Percentiles rank a stretch among this genome's conserved stretches.
These are phyloP conservation scores for Handroanthus guayacan DNA, from an alignment of 257 asterid species.

Conservation along the genomic window DNA sequence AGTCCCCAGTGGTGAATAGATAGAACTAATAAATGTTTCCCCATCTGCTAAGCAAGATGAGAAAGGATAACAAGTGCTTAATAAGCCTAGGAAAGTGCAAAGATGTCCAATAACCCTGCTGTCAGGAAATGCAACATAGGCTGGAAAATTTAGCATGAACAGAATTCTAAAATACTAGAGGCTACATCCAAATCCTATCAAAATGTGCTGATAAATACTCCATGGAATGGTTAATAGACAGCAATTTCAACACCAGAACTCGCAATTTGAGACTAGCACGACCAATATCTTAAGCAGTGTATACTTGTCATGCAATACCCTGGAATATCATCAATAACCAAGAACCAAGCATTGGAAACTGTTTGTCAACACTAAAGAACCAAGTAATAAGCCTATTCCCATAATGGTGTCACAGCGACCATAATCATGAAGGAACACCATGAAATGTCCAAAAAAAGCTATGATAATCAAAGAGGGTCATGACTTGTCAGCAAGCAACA, in stretches of 20 bases:
- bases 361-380: background rate
- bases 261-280: conserved; percentile 5
- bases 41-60: conserved; percentile 21
- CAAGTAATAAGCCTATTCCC: background rate
- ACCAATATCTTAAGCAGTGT: conserved; percentile 6
- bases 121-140: conserved; percentile 17
- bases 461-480: background rate
- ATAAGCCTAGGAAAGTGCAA: conserved; percentile 15
- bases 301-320: conserved; percentile 1
- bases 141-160: conserved; percentile 7
- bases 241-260: conserved; percentile 5
- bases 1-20: background rate
- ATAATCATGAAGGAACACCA: conserved; percentile 1
- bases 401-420: conserved; percentile 1
- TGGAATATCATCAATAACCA: background rate
- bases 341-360: conserved; percentile 11
- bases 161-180: conserved; percentile 15
- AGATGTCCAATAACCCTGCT: background rate
- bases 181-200: conserved; percentile 7
- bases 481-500: background rate
- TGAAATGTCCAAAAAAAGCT: background rate
- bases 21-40: conserved; percentile 22
- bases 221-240: background rate
- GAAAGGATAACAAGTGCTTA: background rate
- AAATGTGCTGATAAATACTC: background rate